Percentiles rank a stretch among this genome's conserved stretches.
Conservation (phyloP, 2,329 filamentous ascomycete species). For the Monilinia polystroma region DNA sequence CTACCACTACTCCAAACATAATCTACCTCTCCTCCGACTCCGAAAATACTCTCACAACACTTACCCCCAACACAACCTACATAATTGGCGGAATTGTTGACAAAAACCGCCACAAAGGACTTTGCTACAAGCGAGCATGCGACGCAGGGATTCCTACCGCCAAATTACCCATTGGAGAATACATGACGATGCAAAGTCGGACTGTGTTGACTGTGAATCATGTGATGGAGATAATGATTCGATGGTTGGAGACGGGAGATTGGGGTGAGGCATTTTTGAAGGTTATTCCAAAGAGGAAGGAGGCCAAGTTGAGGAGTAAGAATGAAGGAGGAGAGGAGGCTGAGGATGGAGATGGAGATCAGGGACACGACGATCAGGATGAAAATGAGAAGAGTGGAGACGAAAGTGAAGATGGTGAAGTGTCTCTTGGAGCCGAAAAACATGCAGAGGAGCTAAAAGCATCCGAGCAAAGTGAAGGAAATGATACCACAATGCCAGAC, state of each 20-base stretch:
- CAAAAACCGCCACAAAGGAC: conserved; percentile 91
- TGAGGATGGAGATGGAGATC: conserved; percentile 22
- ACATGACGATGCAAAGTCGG: conserved; percentile 84
- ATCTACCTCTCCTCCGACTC: conserved; percentile 93
- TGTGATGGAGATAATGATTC: conserved; percentile 93
- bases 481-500: conserved; percentile 1
- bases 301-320: conserved; percentile 60
- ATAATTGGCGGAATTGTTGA: conserved; percentile 94
- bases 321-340: conserved; percentile 37
- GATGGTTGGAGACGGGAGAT: conserved; percentile 85
- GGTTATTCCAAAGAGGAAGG: conserved; percentile 89
- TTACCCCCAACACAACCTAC: conserved; percentile 88
- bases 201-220: conserved; percentile 91
- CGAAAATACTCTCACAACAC: conserved; percentile 74
- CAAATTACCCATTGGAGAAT: conserved; percentile 91
- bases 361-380: conserved; percentile 8
- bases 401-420: conserved; percentile 14
- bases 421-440: not conserved
- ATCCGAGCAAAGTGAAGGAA: not conserved
- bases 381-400: not conserved
- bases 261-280: conserved; percentile 88
- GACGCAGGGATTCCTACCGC: conserved; percentile 80
- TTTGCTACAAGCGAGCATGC: conserved; percentile 82
- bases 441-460: not conserved
- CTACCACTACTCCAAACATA: conserved; percentile 60